phyloP scores from a whole-genome alignment of 129 eudicot genomes.

The Saposhnikovia divaricata region DNA sequence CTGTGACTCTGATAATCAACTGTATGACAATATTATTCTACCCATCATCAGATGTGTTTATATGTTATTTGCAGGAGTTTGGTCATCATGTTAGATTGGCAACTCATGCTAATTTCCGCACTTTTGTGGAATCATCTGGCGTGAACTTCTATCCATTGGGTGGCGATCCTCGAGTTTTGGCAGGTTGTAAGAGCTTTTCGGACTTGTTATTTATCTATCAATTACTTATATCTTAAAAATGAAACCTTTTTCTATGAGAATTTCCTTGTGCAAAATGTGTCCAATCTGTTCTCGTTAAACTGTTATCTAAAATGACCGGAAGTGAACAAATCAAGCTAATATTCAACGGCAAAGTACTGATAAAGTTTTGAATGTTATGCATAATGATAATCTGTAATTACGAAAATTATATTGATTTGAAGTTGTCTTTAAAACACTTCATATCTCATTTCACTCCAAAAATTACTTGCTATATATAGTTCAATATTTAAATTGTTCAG shows the following conservation, averaged over 20 bases:
- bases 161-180: slow-evolving; percentile 91
- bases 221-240: neutral
- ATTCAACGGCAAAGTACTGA: neutral
- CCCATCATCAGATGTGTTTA: slow-evolving; percentile 8
- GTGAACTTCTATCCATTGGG: slow-evolving; percentile 93
- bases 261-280: neutral
- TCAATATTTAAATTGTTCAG: neutral
- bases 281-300: neutral
- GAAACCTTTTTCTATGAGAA: neutral
- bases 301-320: neutral
- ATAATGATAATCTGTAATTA: neutral
- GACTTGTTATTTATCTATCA: neutral
- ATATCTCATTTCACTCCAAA: neutral
- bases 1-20: neutral
- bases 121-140: slow-evolving; percentile 87
- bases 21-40: neutral
- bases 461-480: neutral
- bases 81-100: slow-evolving; percentile 95
- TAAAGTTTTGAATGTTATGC: neutral
- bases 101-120: slow-evolving; percentile 74
- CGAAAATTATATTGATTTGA: neutral
- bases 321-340: neutral
- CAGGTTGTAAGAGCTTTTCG: slow-evolving; percentile 77
- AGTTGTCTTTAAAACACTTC: neutral
- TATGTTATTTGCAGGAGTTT: slow-evolving; percentile 56